Conservation (phyloP, 208 protist species). For the Trypanosoma rangeli region DNA sequence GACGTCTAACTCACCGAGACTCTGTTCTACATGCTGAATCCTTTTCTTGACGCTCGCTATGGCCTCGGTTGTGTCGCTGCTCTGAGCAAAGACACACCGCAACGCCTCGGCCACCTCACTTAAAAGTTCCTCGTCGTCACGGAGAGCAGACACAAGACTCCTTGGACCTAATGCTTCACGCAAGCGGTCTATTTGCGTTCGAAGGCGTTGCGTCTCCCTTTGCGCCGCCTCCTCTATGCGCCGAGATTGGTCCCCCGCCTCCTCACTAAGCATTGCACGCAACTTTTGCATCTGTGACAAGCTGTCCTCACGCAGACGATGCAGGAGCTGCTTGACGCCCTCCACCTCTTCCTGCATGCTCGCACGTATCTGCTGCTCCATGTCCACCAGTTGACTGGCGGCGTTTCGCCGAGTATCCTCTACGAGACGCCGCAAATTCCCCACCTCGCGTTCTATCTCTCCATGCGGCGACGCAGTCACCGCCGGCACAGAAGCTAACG, state of each 20-base stretch:
- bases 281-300: slow-evolving; percentile 13
- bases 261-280: slow-evolving; percentile 3
- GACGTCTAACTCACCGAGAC: neutral
- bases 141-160: slow-evolving; percentile 8
- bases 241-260: neutral
- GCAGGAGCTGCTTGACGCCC: neutral
- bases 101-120: slow-evolving; percentile 4
- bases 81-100: slow-evolving; percentile 1
- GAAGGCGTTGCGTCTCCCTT: neutral
- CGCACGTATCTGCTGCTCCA: neutral
- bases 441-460: neutral
- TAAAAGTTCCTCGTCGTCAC: slow-evolving; percentile 2
- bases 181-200: slow-evolving; percentile 8
- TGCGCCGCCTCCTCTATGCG: neutral
- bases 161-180: neutral
- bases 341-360: slow-evolving; percentile 9
- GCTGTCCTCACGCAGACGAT: slow-evolving; percentile 13
- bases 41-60: neutral
- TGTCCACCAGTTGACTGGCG: neutral
- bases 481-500: neutral
- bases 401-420: neutral
- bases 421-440: slow-evolving; percentile 1
- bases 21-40: slow-evolving; percentile 10
- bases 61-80: neutral
- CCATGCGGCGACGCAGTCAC: neutral